A percentile compares a stretch with the other conserved stretches of the same genome.
Conservation (phyloP, 495 filamentous ascomycete genomes). For the Xeromyces bisporus region DNA sequence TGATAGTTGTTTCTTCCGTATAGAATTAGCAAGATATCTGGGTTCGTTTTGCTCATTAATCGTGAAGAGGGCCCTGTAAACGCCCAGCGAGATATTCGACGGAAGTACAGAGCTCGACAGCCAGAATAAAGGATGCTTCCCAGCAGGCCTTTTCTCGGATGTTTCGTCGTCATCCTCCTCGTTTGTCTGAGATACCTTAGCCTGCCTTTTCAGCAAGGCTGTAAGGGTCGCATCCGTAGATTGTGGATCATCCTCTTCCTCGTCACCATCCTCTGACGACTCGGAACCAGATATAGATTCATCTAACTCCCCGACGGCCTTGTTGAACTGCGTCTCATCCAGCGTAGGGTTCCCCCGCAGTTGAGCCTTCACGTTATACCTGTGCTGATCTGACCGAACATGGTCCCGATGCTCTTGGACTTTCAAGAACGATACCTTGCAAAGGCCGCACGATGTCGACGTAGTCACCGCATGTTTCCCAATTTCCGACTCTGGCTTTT, state of each 20-base stretch:
- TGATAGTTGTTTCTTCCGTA: slow-evolving; percentile 59
- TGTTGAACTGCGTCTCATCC: slow-evolving; percentile 65
- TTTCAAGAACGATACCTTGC: slow-evolving; percentile 46
- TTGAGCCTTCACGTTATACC: slow-evolving; percentile 87
- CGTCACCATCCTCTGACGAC: slow-evolving; percentile 37
- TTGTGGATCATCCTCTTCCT: slow-evolving; percentile 34
- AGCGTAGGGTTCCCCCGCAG: slow-evolving; percentile 51
- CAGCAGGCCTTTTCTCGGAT: slow-evolving; percentile 35
- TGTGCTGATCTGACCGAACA: slow-evolving; percentile 79
- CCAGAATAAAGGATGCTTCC: slow-evolving; percentile 71
- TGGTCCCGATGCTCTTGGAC: slow-evolving; percentile 75
- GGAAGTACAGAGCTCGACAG: slow-evolving; percentile 61
- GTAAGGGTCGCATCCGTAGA: slow-evolving; percentile 44
- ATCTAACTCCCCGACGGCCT: slow-evolving; percentile 63
- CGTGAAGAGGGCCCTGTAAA: slow-evolving; percentile 75
- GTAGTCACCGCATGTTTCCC: slow-evolving; percentile 34
- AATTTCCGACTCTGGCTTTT: slow-evolving; percentile 12
- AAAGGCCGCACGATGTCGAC: slow-evolving; percentile 69
- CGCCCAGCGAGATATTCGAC: slow-evolving; percentile 58
- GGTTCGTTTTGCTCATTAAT: slow-evolving; percentile 48
- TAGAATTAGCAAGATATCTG: slow-evolving; percentile 39
- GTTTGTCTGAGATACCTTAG: slow-evolving; percentile 40
- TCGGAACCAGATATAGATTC: slow-evolving; percentile 84
- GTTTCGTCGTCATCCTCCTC: slow-evolving; percentile 32
- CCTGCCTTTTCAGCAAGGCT: slow-evolving; percentile 68